A percentile compares a stretch with the other conserved stretches of the same genome.
Conservation (phyloP, 2,329 filamentous ascomycete genomes). For the Ascochyta clinopodiicola region DNA sequence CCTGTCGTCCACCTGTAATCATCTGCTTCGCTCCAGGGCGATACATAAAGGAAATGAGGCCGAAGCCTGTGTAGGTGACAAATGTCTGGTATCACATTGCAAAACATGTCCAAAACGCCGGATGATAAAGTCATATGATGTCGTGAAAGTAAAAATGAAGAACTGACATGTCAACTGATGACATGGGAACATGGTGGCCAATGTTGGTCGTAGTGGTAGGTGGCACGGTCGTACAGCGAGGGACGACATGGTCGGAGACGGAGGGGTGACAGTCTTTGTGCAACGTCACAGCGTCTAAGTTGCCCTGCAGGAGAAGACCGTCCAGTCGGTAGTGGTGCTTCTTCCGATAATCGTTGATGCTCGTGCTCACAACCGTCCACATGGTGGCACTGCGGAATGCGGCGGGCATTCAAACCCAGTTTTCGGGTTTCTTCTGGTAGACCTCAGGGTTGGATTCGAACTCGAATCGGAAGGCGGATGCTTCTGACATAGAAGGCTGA, state of each 20-base stretch:
- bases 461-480: slow-evolving; percentile 47
- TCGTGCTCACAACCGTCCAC: slow-evolving; percentile 4
- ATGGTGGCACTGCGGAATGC: slow-evolving; percentile 9
- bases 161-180: slow-evolving; percentile 25
- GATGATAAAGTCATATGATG: slow-evolving; percentile 35
- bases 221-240: slow-evolving; percentile 12
- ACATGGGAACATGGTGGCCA: slow-evolving; percentile 16
- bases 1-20: slow-evolving; percentile 16
- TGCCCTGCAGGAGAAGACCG: slow-evolving; percentile 13
- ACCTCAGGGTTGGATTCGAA: slow-evolving; percentile 36
- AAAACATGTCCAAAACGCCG: slow-evolving; percentile 38
- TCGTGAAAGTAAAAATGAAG: slow-evolving; percentile 38
- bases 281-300: background rate
- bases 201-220: slow-evolving; percentile 4
- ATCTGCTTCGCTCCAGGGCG: slow-evolving; percentile 9
- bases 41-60: slow-evolving; percentile 26
- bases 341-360: slow-evolving; percentile 8
- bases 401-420: slow-evolving; percentile 27
- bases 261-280: slow-evolving; percentile 13
- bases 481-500: slow-evolving; percentile 48
- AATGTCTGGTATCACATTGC: slow-evolving; percentile 48
- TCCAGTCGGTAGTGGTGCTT: slow-evolving; percentile 11
- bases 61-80: slow-evolving; percentile 42
- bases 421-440: slow-evolving; percentile 22
- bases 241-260: slow-evolving; percentile 1